A percentile compares a stretch with the other conserved stretches of the same genome.
These are phyloP conservation scores for Rickenella mellea DNA, from an alignment of 768 basidiomycete species.

Conservation along the genomic window DNA sequence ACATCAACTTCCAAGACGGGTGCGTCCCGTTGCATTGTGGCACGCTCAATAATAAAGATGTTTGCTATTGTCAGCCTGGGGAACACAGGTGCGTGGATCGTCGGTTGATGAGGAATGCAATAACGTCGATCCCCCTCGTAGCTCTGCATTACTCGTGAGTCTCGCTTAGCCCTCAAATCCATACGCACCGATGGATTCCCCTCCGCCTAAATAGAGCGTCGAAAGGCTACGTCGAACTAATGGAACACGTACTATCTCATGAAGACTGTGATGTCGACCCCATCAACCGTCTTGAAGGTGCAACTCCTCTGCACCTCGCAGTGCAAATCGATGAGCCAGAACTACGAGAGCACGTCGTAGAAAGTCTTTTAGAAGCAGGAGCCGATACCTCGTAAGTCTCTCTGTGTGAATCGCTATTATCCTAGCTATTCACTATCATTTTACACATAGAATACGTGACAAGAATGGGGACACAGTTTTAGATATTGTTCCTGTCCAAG, in stretches of 20 bases:
- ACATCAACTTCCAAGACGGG: constrained; percentile 78
- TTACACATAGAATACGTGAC: constrained; percentile 55
- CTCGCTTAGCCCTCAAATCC: background rate
- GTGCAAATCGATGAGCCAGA: constrained; percentile 45
- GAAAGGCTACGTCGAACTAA: constrained; percentile 47
- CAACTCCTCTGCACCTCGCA: constrained; percentile 76
- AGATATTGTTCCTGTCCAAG: constrained; percentile 46
- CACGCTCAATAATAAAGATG: background rate
- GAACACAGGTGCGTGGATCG: constrained; percentile 56
- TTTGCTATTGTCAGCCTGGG: constrained; percentile 35
- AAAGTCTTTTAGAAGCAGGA: constrained; percentile 69
- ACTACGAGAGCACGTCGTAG: constrained; percentile 42
- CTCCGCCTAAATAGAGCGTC: constrained; percentile 39
- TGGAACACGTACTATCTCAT: constrained; percentile 64
- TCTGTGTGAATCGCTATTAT: background rate
- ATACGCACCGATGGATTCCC: background rate
- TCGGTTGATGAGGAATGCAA: background rate
- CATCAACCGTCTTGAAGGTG: constrained; percentile 55
- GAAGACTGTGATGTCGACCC: constrained; percentile 80
- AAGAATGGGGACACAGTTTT: constrained; percentile 49
- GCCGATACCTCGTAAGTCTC: constrained; percentile 54
- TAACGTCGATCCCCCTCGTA: constrained; percentile 13
- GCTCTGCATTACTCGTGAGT: constrained; percentile 69
- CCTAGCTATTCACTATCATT: background rate
- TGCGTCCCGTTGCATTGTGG: constrained; percentile 25